These are phyloP conservation scores for Hypoxylon intermedium DNA, from an alignment of 495 filamentous ascomycete genomes.

Conservation along the genomic window DNA sequence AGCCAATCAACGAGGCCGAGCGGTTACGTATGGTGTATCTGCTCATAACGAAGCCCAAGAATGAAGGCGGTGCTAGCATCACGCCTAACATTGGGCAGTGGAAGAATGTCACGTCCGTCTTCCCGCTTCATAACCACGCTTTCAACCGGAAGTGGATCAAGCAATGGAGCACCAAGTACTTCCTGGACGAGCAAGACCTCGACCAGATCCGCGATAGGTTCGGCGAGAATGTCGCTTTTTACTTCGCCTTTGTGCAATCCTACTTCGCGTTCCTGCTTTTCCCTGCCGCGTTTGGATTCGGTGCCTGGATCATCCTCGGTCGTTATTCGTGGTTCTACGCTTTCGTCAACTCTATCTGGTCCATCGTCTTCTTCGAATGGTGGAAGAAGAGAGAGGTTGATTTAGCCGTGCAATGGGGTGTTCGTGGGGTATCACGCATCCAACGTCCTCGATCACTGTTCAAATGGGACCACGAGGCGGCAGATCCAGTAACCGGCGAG, in stretches of 20 bases:
- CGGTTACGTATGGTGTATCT: slow-evolving; percentile 83
- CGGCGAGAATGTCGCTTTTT: slow-evolving; percentile 94
- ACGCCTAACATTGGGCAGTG: slow-evolving; percentile 82
- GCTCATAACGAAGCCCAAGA: slow-evolving; percentile 80
- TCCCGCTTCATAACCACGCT: slow-evolving; percentile 84
- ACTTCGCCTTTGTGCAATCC: slow-evolving; percentile 93
- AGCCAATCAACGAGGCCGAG: slow-evolving; percentile 86
- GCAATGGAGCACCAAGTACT: slow-evolving; percentile 82
- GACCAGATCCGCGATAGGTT: slow-evolving; percentile 86
- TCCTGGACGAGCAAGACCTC: slow-evolving; percentile 77
- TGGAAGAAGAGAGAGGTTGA: slow-evolving; percentile 97
- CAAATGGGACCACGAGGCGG: slow-evolving; percentile 72
- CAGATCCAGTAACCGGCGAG: slow-evolving; percentile 88
- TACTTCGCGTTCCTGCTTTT: slow-evolving; percentile 89
- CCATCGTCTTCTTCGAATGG: slow-evolving; percentile 89
- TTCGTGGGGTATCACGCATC: slow-evolving; percentile 83
- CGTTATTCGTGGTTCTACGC: slow-evolving; percentile 86
- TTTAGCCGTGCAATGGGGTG: slow-evolving; percentile 89
- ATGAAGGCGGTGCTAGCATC: slow-evolving; percentile 89
- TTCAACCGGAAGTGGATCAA: slow-evolving; percentile 93
- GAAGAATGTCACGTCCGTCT: slow-evolving; percentile 83
- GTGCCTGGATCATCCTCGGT: slow-evolving; percentile 82
- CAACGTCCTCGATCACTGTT: slow-evolving; percentile 80
- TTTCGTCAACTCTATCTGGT: slow-evolving; percentile 82
- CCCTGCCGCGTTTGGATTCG: slow-evolving; percentile 82